These are phyloP conservation scores for Brassica balearica DNA, from an alignment of 441 rosid genomes.

Conservation along the genomic window DNA sequence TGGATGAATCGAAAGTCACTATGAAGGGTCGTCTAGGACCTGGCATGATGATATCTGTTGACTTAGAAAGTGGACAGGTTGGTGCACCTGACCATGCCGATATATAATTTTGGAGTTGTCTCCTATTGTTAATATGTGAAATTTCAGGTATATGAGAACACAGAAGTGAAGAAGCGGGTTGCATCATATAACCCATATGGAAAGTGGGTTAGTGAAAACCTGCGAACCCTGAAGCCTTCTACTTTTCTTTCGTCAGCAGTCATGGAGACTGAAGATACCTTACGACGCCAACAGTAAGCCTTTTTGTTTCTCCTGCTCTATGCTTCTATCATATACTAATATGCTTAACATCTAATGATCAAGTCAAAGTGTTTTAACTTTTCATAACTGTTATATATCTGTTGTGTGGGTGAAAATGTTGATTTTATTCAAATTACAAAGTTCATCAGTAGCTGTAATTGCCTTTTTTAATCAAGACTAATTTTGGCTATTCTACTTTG, in stretches of 20 bases:
- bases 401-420: constrained; percentile 16
- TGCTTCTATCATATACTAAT: background rate
- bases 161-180: constrained; percentile 92
- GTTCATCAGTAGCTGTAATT: constrained; percentile 20
- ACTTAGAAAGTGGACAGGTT: constrained; percentile 93
- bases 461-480: constrained; percentile 23
- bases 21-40: constrained; percentile 99
- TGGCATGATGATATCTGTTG: constrained; percentile 99
- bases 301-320: constrained; percentile 34
- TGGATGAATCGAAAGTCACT: constrained; percentile 93
- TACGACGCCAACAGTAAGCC: constrained; percentile 95
- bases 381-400: constrained; percentile 3
- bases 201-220: constrained; percentile 89
- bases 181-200: constrained; percentile 91
- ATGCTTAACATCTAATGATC: background rate
- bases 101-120: background rate
- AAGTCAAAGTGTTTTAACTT: background rate
- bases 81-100: constrained; percentile 44
- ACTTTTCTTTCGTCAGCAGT: constrained; percentile 73
- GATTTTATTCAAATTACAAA: constrained; percentile 9
- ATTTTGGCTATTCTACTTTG: constrained; percentile 34
- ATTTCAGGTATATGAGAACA: constrained; percentile 94
- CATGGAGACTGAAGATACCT: constrained; percentile 80
- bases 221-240: constrained; percentile 73
- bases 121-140: constrained; percentile 24